Conservation (phyloP, 2,329 filamentous ascomycete species). For the Colletotrichum ledebouriae region DNA sequence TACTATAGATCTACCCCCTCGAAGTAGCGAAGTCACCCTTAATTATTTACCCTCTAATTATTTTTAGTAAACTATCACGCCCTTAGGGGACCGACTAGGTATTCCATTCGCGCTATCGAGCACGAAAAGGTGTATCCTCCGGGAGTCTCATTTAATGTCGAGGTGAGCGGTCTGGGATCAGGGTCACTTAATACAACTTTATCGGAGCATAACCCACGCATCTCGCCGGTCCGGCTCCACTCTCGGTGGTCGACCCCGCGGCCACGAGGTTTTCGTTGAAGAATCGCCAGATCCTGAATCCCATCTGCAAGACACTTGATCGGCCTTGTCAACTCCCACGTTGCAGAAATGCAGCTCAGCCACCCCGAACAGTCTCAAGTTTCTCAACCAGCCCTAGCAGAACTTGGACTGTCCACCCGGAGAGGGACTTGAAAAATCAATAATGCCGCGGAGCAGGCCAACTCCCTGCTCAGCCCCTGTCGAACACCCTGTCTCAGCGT, state of each 20-base stretch:
- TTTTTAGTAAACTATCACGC: too few species aligned
- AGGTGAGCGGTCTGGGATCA: constrained; percentile 15
- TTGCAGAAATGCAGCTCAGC: constrained; percentile 10
- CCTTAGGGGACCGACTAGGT: constrained; percentile 1
- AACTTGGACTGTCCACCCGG: background rate
- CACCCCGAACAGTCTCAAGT: background rate
- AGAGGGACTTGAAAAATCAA: constrained; percentile 4
- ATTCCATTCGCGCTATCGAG: constrained; percentile 8
- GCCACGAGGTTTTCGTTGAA: constrained; percentile 12
- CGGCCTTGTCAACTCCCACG: constrained; percentile 18
- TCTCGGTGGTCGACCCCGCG: constrained; percentile 6
- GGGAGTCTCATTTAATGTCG: constrained; percentile 14
- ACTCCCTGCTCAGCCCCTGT: constrained; percentile 14
- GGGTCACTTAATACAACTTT: background rate
- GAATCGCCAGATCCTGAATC: constrained; percentile 25
- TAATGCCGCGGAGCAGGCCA: constrained; percentile 15
- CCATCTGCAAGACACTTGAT: constrained; percentile 10
- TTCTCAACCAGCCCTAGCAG: constrained; percentile 2
- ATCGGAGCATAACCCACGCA: constrained; percentile 9
- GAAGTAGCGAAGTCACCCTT: too few species aligned
- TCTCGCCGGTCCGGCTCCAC: background rate
- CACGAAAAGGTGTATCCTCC: constrained; percentile 19
- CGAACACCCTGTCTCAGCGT: constrained; percentile 11
- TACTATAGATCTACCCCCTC: too few species aligned
- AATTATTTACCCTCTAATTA: too few species aligned